Evolutionary conservation across 1,284 basidiomycete species (phyloP).

Genomic region (Marasmius sp.): DNA sequence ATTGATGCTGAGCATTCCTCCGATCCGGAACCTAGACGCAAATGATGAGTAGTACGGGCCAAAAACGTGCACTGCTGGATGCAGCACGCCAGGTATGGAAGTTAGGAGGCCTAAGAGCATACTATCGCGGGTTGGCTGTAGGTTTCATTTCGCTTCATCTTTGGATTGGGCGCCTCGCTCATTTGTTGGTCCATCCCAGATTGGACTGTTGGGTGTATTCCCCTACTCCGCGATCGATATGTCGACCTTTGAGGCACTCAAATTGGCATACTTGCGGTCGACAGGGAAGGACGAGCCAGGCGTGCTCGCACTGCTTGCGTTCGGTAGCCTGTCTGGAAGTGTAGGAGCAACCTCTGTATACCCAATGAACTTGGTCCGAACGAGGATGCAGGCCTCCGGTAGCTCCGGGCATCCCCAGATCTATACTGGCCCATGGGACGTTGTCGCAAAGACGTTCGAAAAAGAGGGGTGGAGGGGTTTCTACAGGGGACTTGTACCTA

Average conservation of each 20-base stretch:
- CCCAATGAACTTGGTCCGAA: conserved; percentile 91
- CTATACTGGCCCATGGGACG: conserved; percentile 90
- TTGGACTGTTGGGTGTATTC: conserved; percentile 88
- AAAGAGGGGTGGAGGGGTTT: conserved; percentile 93
- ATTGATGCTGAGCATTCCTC: conserved; percentile 11
- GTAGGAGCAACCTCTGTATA: conserved; percentile 93
- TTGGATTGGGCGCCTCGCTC: conserved; percentile 12
- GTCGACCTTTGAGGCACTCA: conserved; percentile 92
- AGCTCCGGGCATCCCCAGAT: conserved; percentile 88
- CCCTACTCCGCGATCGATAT: conserved; percentile 93
- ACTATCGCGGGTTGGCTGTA: conserved; percentile 90
- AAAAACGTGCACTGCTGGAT: conserved; percentile 59
- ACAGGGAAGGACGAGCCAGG: conserved; percentile 83
- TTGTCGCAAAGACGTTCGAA: conserved; percentile 77
- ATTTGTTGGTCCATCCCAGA: conserved; percentile 41
- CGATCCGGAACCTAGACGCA: conserved; percentile 59
- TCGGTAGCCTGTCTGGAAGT: conserved; percentile 87
- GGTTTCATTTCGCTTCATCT: conserved; percentile 28
- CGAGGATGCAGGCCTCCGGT: conserved; percentile 93
- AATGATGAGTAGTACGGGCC: conserved; percentile 86
- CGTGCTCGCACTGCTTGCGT: conserved; percentile 79
- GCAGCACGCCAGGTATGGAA: conserved; percentile 73
- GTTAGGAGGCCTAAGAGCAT: conserved; percentile 81
- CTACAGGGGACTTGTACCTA: conserved; percentile 91
- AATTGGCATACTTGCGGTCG: conserved; percentile 79